Evolutionary conservation across 2,329 filamentous ascomycete genomes (phyloP).

Genomic region (Colletotrichum nymphaeae): DNA sequence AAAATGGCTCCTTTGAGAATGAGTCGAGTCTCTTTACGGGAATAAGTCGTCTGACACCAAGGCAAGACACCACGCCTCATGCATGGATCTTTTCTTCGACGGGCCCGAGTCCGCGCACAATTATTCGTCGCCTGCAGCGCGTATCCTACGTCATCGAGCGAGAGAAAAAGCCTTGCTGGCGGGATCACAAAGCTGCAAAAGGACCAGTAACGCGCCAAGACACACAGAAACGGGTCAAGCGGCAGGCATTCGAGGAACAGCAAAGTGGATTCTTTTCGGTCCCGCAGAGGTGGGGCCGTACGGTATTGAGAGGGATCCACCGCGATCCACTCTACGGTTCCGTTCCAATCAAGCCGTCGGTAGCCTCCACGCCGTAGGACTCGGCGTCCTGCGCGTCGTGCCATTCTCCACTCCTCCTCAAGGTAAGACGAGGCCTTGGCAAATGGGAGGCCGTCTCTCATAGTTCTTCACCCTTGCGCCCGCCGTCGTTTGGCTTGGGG

Average conservation of each 20-base stretch:
- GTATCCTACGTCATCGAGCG: neutral
- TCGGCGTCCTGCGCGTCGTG: neutral
- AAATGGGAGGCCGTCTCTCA: neutral
- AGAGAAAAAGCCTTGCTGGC: neutral
- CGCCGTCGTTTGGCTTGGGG: neutral
- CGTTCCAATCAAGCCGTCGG: slow-evolving; percentile 14
- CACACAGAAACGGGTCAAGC: neutral
- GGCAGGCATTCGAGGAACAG: neutral
- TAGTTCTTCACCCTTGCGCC: neutral
- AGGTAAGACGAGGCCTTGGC: neutral
- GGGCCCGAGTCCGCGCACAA: neutral
- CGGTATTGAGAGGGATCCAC: neutral
- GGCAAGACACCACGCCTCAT: neutral
- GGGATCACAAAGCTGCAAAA: neutral
- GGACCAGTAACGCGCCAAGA: neutral
- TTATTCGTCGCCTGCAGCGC: slow-evolving; percentile 7
- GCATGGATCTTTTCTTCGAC: neutral
- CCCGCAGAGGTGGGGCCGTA: neutral
- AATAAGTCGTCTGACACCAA: neutral
- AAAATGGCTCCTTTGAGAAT: neutral
- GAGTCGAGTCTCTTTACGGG: neutral
- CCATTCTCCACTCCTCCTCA: neutral
- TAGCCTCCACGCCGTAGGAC: neutral
- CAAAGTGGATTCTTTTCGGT: neutral
- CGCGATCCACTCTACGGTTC: neutral